These are phyloP conservation scores for Moesziomyces aphidis DNA, from an alignment of 1,284 basidiomycete species.

Conservation along the genomic window DNA sequence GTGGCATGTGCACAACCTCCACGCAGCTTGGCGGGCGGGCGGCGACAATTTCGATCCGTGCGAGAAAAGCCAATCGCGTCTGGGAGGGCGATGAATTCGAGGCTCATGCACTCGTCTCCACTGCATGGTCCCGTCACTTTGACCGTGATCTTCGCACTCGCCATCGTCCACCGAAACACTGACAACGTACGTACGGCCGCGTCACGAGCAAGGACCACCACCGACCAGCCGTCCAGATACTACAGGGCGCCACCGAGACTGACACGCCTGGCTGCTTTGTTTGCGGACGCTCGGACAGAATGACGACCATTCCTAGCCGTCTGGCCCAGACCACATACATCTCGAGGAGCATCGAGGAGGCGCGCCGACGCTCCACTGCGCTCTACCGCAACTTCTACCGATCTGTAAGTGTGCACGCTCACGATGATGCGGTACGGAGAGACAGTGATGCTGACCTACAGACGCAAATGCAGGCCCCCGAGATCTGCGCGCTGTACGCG, in stretches of 20 bases:
- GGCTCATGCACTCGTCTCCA: slow-evolving; percentile 44
- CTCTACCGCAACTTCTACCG: slow-evolving; percentile 95
- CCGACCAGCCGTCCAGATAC: too few relatives aligned
- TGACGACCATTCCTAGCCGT: slow-evolving; percentile 91
- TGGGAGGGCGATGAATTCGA: slow-evolving; percentile 18
- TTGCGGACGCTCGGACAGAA: slow-evolving; percentile 59
- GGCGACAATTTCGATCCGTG: slow-evolving; percentile 23
- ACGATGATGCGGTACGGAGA: too few relatives aligned
- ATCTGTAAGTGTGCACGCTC: slow-evolving; percentile 73
- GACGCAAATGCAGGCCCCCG: slow-evolving; percentile 77
- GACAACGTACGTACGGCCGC: slow-evolving; percentile 23
- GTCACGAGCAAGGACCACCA: too few relatives aligned
- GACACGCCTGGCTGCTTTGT: not conserved
- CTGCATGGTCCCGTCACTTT: slow-evolving; percentile 2
- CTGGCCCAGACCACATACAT: slow-evolving; percentile 77
- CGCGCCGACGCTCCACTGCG: slow-evolving; percentile 78
- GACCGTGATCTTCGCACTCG: slow-evolving; percentile 7
- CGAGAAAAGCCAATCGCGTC: slow-evolving; percentile 16
- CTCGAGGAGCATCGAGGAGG: slow-evolving; percentile 74
- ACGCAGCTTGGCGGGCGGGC: slow-evolving; percentile 1
- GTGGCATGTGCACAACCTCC: slow-evolving; percentile 21
- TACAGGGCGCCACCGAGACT: slow-evolving; percentile 8
- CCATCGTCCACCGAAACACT: slow-evolving; percentile 20
- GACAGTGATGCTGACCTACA: too few relatives aligned
- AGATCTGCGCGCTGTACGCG: slow-evolving; percentile 86